These are phyloP conservation scores for Achlya hypogyna DNA, from an alignment of 352 stramenopile species.

Conservation along the genomic window DNA sequence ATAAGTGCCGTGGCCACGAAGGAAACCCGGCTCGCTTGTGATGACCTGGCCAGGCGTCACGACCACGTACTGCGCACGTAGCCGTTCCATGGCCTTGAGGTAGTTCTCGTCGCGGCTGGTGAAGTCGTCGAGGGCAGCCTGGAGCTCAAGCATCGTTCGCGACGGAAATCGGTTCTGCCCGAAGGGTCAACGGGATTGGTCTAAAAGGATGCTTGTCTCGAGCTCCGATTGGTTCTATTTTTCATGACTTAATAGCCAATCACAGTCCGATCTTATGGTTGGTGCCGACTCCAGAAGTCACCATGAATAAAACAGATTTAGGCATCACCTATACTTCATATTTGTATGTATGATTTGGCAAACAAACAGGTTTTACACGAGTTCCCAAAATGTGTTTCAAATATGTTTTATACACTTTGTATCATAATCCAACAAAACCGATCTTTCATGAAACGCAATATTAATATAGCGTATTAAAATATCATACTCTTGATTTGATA, in stretches of 20 bases:
- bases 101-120: neutral
- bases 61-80: constrained; percentile 35
- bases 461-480: no score
- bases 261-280: neutral
- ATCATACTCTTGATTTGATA: no score
- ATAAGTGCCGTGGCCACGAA: constrained; percentile 94
- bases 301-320: no score
- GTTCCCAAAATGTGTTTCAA: no score
- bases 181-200: neutral
- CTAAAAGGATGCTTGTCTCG: neutral
- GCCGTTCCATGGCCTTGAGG: constrained; percentile 1
- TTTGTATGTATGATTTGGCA: no score
- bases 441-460: no score
- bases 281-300: neutral
- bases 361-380: no score
- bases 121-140: constrained; percentile 8
- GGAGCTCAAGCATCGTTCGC: constrained; percentile 3
- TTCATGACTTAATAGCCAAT: neutral
- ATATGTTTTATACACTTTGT: no score
- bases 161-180: neutral
- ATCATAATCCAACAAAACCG: neutral
- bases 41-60: constrained; percentile 72
- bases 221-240: neutral
- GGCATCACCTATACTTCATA: no score
- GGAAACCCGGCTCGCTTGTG: constrained; percentile 63